phyloP scores from a whole-genome alignment of 345 rosid species.

The Noccaea bulbosa region DNA sequence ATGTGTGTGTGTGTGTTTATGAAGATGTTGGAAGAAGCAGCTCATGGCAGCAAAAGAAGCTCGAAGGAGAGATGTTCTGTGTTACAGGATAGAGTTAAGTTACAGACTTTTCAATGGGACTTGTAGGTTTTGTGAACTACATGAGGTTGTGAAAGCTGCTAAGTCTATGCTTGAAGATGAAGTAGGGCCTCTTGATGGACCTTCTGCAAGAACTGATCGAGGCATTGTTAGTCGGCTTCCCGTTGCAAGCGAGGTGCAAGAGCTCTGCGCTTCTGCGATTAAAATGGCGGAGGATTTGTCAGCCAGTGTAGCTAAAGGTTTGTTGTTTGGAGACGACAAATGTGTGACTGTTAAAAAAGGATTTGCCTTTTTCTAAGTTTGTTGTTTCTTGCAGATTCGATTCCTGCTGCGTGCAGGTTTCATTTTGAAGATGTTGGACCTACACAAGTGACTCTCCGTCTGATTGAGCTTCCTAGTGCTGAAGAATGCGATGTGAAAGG shows the following conservation, averaged over 20 bases:
- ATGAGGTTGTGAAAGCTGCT: slow-evolving; percentile 65
- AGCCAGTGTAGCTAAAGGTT: slow-evolving; percentile 60
- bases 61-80: slow-evolving; percentile 78
- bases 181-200: slow-evolving; percentile 74
- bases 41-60: slow-evolving; percentile 84
- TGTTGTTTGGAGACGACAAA: slow-evolving; percentile 10
- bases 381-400: slow-evolving; percentile 33
- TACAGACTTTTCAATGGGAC: slow-evolving; percentile 80
- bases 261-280: slow-evolving; percentile 73
- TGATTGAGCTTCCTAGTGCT: slow-evolving; percentile 63
- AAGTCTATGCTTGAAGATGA: slow-evolving; percentile 82
- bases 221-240: slow-evolving; percentile 93
- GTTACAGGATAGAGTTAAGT: slow-evolving; percentile 83
- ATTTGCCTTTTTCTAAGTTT: not conserved
- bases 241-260: slow-evolving; percentile 73
- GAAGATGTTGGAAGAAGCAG: slow-evolving; percentile 90
- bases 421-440: slow-evolving; percentile 79
- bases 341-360: too few relatives aligned
- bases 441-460: slow-evolving; percentile 58
- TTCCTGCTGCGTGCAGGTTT: slow-evolving; percentile 75
- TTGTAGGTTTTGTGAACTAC: slow-evolving; percentile 68
- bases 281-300: slow-evolving; percentile 71
- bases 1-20: slow-evolving; percentile 15
- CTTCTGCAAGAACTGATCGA: slow-evolving; percentile 73
- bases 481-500: slow-evolving; percentile 63